phyloP scores from a whole-genome alignment of 192 early-diverging fungal genomes.

The Rhizoclosmatium sp. region DNA sequence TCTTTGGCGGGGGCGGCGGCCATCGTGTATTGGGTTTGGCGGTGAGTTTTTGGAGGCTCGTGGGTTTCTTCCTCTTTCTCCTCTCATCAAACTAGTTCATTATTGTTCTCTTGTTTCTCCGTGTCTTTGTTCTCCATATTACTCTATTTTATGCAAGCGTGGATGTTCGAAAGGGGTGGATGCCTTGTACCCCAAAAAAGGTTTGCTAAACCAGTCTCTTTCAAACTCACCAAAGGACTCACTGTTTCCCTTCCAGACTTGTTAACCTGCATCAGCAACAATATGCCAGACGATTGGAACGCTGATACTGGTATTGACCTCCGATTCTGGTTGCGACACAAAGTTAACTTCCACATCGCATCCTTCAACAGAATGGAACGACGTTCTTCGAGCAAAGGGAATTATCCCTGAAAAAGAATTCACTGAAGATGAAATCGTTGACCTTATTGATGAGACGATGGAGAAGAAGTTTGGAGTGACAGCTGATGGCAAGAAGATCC shows the following conservation, averaged over 20 bases:
- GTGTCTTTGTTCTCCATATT: not conserved
- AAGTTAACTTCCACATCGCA: not conserved
- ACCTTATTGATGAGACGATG: conserved; percentile 77
- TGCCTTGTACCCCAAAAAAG: not conserved
- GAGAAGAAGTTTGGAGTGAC: conserved; percentile 58
- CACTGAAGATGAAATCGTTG: conserved; percentile 78
- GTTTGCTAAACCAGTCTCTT: not conserved
- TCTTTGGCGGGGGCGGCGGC: not conserved
- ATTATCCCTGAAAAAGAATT: conserved; percentile 85
- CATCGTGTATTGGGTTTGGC: not conserved
- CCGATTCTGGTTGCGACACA: not conserved
- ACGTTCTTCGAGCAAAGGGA: conserved; percentile 89
- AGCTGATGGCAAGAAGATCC: conserved; percentile 53
- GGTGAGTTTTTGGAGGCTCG: not conserved
- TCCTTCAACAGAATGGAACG: conserved; percentile 76
- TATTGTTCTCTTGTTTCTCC: not conserved
- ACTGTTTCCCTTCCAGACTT: not conserved
- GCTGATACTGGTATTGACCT: conserved; percentile 21
- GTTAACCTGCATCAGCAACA: not conserved
- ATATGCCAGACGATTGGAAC: conserved; percentile 36
- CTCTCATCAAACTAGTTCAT: not conserved
- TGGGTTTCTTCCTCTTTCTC: not conserved
- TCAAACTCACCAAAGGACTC: not conserved
- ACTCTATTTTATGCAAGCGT: not conserved
- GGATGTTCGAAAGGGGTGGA: not conserved